Evolutionary conservation across 768 basidiomycete genomes (phyloP), one percentile per base, ranked within the genome.

Genomic region (Rhizopogon vinicolor): DNA sequence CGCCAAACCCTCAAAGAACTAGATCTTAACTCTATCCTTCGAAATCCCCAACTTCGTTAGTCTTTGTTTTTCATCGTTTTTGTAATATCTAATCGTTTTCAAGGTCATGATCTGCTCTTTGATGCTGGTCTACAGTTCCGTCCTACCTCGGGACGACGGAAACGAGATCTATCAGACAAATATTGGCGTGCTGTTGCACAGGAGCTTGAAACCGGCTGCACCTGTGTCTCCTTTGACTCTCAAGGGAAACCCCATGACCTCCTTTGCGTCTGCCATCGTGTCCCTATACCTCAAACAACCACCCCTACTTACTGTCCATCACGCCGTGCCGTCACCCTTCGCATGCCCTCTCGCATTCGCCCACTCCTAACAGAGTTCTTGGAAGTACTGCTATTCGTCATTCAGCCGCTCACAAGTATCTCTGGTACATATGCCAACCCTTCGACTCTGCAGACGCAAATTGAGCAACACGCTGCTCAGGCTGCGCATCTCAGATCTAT

Each of bases 41-140:
- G 89, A 46, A 93, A 93, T 69, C 91, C 92, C 22, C 92, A 94
- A 67, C 86, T 96, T 56, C 89, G 94, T 91, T 73, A 74, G 86
- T 87, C 41, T 19, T 54, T 54, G 28, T 46, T 54, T 57, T 41
- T 43, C 31, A 52, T 58, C 62, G 37, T 2, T 43, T 9, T 6
- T 0, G 12, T 18, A 7, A 33, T 37, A 6, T 22, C 50, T 50
- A 53, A 41, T 51, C 35, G 12, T 52, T 53, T 52, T 43, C 28
- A 63, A 92, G 90, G 90, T 35, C 93, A 96, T 62, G 93, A 95
- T 71, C 78, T 95, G 57, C 81, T 95, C 61, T 94, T 95, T 60
- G 93, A 96, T 59, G 80, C 89, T 16, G 85, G 86, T 14, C 74
- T 93, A 13, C 90, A 92, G 68, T 92, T 92, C 70, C 81, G 88